Base-by-base conservation (phyloP, 441 rosid genomes). In the Adansonia gregorii region DNA sequence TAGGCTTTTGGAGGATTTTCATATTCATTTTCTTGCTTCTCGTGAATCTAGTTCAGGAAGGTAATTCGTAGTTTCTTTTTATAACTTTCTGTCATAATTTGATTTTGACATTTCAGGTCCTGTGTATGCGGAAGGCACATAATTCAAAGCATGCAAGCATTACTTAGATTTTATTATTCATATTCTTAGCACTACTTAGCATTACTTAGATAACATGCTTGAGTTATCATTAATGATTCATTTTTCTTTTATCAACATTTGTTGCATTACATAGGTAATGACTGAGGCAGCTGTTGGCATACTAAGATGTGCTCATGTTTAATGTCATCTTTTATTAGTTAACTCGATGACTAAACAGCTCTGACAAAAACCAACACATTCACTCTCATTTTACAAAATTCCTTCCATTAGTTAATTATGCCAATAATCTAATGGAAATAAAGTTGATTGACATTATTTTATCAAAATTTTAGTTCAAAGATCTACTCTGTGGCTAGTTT, bases 21-120 rank as follows among this genome's bases (percentile, higher is more conserved):
- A 94, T 83, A 90, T 91, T 81, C 99, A 96, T 87, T 78, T 93
- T 85, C 98, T 96, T 85, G 93, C 98, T 82, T 96, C 99, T 56
- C 90, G 98, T 67, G 97, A 90, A 85, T 91, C 90, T 56, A 88
- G 83, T 82, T 86, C 87, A 58, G 94, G 94, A 76, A 93, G 98
- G 99, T 96, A 88, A 84, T 31, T 76, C 8, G 20, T 17, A 45
- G 61, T 72, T 63, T 11, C 51, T 20, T 75, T 8, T 73, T 35
- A 74, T 61, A 24, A 6, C 39, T 20, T 73, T 72, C 48, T 54
- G 1, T 35, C 64, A 6, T 10, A 61, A 60, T 60, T 15, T 31
- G 10, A 24, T 69, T 35, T 31, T 51, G 35, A 54, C 49, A 54
- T 10, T 20, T 72, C 6, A 17, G 43, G 73, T 48, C 11, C 8